Percentiles rank a stretch among this genome's conserved stretches.
phyloP scores from a whole-genome alignment of 129 eudicot genomes.

The Logfia minima region DNA sequence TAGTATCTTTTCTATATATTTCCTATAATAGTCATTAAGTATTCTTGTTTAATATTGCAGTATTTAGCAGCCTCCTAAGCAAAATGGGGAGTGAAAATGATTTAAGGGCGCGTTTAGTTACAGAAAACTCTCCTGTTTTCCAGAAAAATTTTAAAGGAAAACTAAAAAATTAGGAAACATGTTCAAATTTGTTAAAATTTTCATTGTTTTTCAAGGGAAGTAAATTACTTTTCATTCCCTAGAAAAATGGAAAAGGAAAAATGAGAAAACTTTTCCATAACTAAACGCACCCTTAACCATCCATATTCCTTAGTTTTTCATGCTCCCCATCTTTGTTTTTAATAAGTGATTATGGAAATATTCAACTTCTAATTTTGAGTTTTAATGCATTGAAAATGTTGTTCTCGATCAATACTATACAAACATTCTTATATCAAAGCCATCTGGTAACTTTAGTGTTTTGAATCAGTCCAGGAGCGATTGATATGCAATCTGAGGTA shows the following conservation, averaged over 20 bases:
- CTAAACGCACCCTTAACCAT: no score
- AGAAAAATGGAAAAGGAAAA: no score
- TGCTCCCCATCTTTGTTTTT: background rate
- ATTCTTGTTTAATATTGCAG: slow-evolving; percentile 41
- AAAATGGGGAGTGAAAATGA: slow-evolving; percentile 70
- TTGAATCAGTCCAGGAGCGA: slow-evolving; percentile 37
- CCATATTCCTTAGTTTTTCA: slow-evolving; percentile 49
- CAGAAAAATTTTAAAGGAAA: no score
- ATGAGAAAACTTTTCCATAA: no score
- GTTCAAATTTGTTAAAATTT: no score
- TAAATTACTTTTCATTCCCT: no score
- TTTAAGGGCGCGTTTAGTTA: no score
- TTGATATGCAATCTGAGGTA: slow-evolving; percentile 62
- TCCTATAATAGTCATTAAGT: background rate
- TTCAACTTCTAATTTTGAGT: background rate
- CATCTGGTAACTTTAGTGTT: slow-evolving; percentile 19
- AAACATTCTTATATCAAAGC: slow-evolving; percentile 7
- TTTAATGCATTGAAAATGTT: background rate
- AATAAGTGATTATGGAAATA: background rate
- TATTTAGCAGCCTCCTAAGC: slow-evolving; percentile 58
- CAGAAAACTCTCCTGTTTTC: no score
- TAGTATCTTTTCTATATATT: background rate
- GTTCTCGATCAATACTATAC: background rate
- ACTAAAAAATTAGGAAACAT: no score
- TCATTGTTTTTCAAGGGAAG: no score